Percentiles rank a stretch among this genome's conserved stretches.
Conservation (phyloP, 2,329 filamentous ascomycete species). For the Calonectria pteridis region DNA sequence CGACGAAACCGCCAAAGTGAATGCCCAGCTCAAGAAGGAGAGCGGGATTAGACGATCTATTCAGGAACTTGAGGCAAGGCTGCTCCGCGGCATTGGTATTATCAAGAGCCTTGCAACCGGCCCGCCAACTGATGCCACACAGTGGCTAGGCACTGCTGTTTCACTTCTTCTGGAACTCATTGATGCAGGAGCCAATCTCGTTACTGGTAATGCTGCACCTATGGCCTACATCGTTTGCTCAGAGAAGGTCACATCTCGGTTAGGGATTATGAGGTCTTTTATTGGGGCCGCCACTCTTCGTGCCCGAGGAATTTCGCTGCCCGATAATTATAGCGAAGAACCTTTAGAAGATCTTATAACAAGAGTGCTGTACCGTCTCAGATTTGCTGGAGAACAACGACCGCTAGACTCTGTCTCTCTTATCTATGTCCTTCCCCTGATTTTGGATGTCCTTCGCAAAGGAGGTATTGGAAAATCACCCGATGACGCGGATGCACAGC, state of each 20-base stretch:
- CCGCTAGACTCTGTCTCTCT: conserved; percentile 91
- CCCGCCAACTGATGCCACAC: conserved; percentile 87
- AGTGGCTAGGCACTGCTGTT: conserved; percentile 90
- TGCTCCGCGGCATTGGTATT: conserved; percentile 88
- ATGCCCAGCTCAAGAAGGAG: conserved; percentile 91
- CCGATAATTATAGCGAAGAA: conserved; percentile 80
- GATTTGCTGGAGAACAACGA: conserved; percentile 92
- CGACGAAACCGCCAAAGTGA: conserved; percentile 91
- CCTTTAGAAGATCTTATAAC: conserved; percentile 88
- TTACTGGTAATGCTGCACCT: conserved; percentile 85
- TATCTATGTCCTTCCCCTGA: conserved; percentile 86
- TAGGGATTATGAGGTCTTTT: conserved; percentile 84
- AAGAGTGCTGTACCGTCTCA: conserved; percentile 88
- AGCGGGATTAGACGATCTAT: conserved; percentile 81
- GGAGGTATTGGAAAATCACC: conserved; percentile 79
- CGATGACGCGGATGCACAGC: conserved; percentile 90
- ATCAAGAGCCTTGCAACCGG: conserved; percentile 85
- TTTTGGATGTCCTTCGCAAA: conserved; percentile 82
- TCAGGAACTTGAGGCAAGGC: conserved; percentile 73
- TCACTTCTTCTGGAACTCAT: conserved; percentile 80
- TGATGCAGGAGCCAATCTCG: conserved; percentile 81
- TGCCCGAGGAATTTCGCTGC: conserved; percentile 79
- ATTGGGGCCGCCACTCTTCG: conserved; percentile 90
- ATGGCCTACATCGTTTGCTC: conserved; percentile 85
- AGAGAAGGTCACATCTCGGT: conserved; percentile 77